A percentile compares a stretch with the other conserved stretches of the same genome.
phyloP scores from a whole-genome alignment of 768 basidiomycete genomes.

The Russula brevipes region DNA sequence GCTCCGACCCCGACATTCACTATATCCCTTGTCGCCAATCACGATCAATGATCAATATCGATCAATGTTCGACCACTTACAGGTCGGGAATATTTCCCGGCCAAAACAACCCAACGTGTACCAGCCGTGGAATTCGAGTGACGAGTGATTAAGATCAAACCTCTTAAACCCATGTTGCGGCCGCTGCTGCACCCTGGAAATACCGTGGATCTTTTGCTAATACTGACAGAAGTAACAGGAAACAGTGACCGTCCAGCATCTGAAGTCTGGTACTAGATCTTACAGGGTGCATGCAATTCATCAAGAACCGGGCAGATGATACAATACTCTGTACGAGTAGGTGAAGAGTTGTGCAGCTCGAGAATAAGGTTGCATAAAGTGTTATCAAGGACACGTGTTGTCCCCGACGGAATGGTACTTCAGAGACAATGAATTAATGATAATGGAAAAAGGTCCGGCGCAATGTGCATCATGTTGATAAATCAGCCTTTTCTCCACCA shows the following conservation, averaged over 20 bases:
- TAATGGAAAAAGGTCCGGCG: neutral
- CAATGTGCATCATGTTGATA: neutral
- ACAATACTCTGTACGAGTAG: neutral
- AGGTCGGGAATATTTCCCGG: too few relatives aligned
- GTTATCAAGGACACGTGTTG: neutral
- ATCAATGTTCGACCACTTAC: too few relatives aligned
- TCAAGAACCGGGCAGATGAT: neutral
- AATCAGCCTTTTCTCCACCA: conserved; percentile 1
- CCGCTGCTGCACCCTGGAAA: neutral
- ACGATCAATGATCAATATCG: too few relatives aligned
- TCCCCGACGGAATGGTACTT: neutral
- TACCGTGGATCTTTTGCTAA: neutral
- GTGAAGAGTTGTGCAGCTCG: neutral
- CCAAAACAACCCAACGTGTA: too few relatives aligned
- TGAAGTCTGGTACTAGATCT: neutral
- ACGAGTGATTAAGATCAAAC: too few relatives aligned
- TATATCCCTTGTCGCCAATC: too few relatives aligned
- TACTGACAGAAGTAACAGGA: neutral
- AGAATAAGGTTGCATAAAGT: neutral
- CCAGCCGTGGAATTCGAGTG: too few relatives aligned
- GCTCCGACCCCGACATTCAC: too few relatives aligned
- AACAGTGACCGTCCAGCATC: too few relatives aligned
- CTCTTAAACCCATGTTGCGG: too few relatives aligned
- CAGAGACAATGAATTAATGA: neutral
- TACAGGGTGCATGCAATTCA: neutral